phyloP scores from a whole-genome alignment of 2,329 filamentous ascomycete genomes.

The Trichoderma asperellum region DNA sequence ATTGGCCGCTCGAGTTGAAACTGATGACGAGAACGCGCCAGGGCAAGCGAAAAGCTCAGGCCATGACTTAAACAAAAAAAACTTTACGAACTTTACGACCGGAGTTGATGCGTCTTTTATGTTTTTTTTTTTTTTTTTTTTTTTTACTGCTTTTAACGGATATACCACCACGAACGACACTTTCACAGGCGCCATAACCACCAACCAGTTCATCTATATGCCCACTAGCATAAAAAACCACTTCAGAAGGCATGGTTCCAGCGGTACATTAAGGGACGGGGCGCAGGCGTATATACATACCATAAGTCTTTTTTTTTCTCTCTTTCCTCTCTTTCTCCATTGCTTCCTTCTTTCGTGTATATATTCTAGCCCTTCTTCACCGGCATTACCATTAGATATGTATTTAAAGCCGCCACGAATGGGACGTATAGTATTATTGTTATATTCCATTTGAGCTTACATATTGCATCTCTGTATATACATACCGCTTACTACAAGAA shows the following conservation, averaged over 20 bases:
- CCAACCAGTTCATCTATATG: neutral
- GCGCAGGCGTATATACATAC: slow-evolving; percentile 1
- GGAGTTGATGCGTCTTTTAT: neutral
- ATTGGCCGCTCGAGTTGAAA: slow-evolving; percentile 65
- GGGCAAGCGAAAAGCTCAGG: slow-evolving; percentile 48
- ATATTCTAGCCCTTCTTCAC: neutral
- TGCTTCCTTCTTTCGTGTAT: neutral
- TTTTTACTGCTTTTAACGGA: neutral
- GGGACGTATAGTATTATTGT: neutral
- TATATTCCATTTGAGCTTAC: neutral
- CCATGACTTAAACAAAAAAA: slow-evolving; percentile 35
- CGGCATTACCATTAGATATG: neutral
- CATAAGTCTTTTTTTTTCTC: neutral
- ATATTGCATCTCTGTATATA: slow-evolving; percentile 9
- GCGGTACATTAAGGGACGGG: neutral
- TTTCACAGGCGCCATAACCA: neutral
- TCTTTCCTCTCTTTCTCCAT: neutral
- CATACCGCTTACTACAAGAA: neutral
- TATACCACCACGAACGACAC: too few relatives aligned
- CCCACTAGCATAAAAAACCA: neutral
- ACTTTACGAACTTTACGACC: neutral
- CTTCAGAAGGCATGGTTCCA: neutral
- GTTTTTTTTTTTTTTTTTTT: neutral
- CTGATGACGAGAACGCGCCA: slow-evolving; percentile 60
- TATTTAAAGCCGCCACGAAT: neutral